phyloP scores from a whole-genome alignment of 2,329 filamentous ascomycete genomes.

The Venturia nashicola region DNA sequence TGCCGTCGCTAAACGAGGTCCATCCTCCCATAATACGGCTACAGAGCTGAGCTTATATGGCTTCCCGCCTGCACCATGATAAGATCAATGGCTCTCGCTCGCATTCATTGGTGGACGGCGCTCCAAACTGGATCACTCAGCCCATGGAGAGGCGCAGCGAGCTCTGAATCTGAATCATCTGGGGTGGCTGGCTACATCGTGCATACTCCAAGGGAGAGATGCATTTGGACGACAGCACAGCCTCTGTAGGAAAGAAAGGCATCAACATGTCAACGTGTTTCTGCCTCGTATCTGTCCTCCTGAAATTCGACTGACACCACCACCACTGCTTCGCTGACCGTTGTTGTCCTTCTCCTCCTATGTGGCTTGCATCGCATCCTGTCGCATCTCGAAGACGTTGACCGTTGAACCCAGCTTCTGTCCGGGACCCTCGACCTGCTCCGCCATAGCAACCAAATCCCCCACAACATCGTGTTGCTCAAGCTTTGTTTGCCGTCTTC shows the following conservation, averaged over 20 bases:
- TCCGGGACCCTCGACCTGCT: background rate
- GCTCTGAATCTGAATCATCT: background rate
- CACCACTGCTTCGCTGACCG: background rate
- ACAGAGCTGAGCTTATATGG: background rate
- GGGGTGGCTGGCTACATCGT: background rate
- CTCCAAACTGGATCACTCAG: background rate
- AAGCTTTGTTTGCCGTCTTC: background rate
- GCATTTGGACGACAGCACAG: background rate
- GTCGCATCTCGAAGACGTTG: background rate
- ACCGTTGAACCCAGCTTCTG: background rate
- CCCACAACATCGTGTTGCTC: background rate
- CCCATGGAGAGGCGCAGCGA: background rate
- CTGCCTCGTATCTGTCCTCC: background rate
- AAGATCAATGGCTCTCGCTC: background rate
- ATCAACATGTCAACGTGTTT: background rate
- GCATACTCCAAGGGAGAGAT: background rate
- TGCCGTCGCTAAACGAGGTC: background rate
- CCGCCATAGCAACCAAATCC: background rate
- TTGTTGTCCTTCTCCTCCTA: background rate
- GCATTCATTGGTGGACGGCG: background rate
- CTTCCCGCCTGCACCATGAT: background rate
- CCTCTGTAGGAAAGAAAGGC: background rate
- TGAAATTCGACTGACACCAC: background rate
- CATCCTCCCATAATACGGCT: background rate
- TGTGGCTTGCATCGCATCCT: background rate